Evolutionary conservation across 768 basidiomycete species (phyloP), one percentile per base, ranked within the genome.

Genomic region (Mycena kentingensis): DNA sequence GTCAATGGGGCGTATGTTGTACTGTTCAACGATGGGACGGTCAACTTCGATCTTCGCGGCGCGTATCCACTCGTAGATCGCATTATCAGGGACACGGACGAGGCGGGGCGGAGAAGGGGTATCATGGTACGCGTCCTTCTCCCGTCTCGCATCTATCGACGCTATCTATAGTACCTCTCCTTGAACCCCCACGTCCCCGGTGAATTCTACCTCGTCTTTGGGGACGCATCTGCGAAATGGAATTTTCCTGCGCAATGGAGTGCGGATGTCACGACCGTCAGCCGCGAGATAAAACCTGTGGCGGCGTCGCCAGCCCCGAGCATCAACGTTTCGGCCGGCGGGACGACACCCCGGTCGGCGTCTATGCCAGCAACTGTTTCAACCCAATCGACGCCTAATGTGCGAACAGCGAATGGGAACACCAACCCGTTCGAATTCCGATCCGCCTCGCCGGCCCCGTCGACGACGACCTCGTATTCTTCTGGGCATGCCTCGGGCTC

Each of bases 181-280:
- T 37, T 55, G 19, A 55, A 55, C n/a, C 54, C 54, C 3, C 39
- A 38, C 44, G 16, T 49, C 13, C 35, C 48, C 7, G 54, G 54
- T 18, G 49, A 55, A 31, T 55, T 38, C 36, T 55, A 55, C 24
- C 48, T 38, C 5, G 54, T 55, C 21, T 55, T 43, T 29, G 54
- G 49, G 26, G 54, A 55, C 38, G 48, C 27, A 3, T 46, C 49
- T 7, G 36, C 49, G 22, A 28, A 43, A 16, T 55, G 54, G 54
- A 50, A 39, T 13, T 26, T 55, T 4, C 54, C 54, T 3, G 35
- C 35, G 3, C 48, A 34, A 2, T 55, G 54, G 54, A 46, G 25
- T 26, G 2, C 3, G 11, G 44, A 55, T n/a, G 54, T 55, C 11
- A 51, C 36, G 5, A 15, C 35, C 12, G 34, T 55, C 11, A 55